Base-by-base conservation (phyloP, 345 rosid species). In the Citrus australasica region DNA sequence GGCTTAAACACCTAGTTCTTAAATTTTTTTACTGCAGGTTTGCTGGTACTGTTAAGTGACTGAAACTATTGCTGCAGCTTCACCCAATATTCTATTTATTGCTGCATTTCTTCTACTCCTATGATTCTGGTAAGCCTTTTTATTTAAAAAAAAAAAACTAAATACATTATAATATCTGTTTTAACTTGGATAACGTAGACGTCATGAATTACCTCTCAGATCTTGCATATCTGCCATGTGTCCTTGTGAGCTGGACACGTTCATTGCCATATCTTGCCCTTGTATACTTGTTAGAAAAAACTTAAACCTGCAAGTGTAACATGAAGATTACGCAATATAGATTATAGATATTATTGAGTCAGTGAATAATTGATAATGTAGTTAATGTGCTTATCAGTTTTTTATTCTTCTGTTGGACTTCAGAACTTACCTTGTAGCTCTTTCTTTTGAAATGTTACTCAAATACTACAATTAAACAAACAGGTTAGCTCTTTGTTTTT, bases 31-130 rank as follows among this genome's bases (percentile, higher is more conserved):
- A 67, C 66, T 32, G 27, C 22, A 21, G 19, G 46, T 25, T 22
- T 16, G 53, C 30, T 73, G 67, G 51, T 56, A 38, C 32, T 14
- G 73, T 55, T 67, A 72, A 63, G 59, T 67, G 14, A 59, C 70
- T 66, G 53, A 73, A 64, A 40, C 67, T 81, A 25, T 80, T 33
- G 30, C 73, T 84, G 88, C 91, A 90, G 93, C 93, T n/a, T 86
- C 76, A 71, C 91, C 93, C 9, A 76, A 85, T 42, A 85, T 90
- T 79, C 87, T 88, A 73, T 87, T 87, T 81, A 83, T 88, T 3
- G 90, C 92, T 22, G 84, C 92, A 61, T 90, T 87, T 85, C 90
- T 90, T 71, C 85, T 88, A 59, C 91, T 88, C 80, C 76, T 86
- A 24, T 88, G 92, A 69, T 90, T 90, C 90, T 90, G 93, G 93